Percentiles rank a stretch among this genome's conserved stretches.
Conservation (phyloP, 2,329 filamentous ascomycete species). For the Alternaria longipes region DNA sequence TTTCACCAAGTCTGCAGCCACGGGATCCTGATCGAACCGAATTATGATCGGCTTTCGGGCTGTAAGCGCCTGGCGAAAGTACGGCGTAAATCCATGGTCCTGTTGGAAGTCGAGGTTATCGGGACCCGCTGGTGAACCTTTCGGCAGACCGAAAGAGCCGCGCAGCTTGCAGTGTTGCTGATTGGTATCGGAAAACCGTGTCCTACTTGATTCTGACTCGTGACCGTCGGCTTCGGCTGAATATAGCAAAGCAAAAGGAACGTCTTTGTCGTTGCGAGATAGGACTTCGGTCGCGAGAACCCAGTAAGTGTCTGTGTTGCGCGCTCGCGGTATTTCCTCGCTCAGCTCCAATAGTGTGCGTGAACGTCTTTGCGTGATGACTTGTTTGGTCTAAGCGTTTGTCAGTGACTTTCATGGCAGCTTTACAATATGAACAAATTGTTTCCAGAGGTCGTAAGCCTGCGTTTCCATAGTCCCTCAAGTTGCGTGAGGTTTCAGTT, state of each 20-base stretch:
- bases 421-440: too few species aligned
- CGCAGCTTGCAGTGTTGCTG: conserved; percentile 32
- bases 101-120: conserved; percentile 31
- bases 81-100: conserved; percentile 28
- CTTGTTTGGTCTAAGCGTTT: conserved; percentile 16
- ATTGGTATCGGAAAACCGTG: conserved; percentile 14
- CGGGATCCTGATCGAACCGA: conserved; percentile 40
- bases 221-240: conserved; percentile 26
- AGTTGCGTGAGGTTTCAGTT: not conserved
- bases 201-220: conserved; percentile 15
- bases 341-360: conserved; percentile 31
- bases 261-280: conserved; percentile 70
- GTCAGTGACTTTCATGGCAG: conserved; percentile 1
- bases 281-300: conserved; percentile 71
- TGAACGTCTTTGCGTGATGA: conserved; percentile 18
- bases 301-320: conserved; percentile 77
- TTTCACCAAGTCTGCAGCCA: conserved; percentile 34
- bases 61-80: conserved; percentile 43
- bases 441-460: not conserved
- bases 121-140: conserved; percentile 34
- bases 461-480: too few species aligned
- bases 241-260: conserved; percentile 40
- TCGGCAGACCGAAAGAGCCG: conserved; percentile 32
- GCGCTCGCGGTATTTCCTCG: conserved; percentile 75
- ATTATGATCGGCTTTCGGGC: conserved; percentile 40